A percentile compares a stretch with the other conserved stretches of the same genome.
Evolutionary conservation across 2,329 filamentous ascomycete species (phyloP).

Genomic region (Atkinsonella texensis): DNA sequence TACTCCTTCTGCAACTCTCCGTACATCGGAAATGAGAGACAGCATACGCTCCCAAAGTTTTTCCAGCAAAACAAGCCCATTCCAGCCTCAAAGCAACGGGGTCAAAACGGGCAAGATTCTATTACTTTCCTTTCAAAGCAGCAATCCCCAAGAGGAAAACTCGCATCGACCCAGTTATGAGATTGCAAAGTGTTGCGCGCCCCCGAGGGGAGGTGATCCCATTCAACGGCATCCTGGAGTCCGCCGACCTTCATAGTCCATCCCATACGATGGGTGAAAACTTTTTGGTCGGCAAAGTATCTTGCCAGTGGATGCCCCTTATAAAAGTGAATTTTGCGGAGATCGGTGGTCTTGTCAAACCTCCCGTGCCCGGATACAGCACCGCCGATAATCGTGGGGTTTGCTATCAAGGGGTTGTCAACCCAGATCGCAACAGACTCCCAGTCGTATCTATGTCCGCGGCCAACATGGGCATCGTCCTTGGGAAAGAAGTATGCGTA

Average conservation of each 20-base stretch:
- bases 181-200: background rate
- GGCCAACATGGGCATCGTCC: background rate
- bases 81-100: too few species aligned
- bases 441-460: background rate
- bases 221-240: background rate
- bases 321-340: background rate
- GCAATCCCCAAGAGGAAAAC: background rate
- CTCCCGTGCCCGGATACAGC: background rate
- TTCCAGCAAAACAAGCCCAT: too few species aligned
- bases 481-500: background rate
- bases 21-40: too few species aligned
- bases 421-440: background rate
- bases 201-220: background rate
- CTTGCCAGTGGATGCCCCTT: background rate
- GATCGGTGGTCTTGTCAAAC: background rate
- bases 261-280: background rate
- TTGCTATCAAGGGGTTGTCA: accelerated
- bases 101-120: too few species aligned
- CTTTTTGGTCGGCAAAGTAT: background rate
- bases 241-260: background rate
- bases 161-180: background rate
- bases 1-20: too few species aligned
- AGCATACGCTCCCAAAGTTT: too few species aligned
- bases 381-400: background rate
- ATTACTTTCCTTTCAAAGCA: background rate